phyloP scores from a whole-genome alignment of 768 basidiomycete genomes.

The Leccinum pellstonianum region DNA sequence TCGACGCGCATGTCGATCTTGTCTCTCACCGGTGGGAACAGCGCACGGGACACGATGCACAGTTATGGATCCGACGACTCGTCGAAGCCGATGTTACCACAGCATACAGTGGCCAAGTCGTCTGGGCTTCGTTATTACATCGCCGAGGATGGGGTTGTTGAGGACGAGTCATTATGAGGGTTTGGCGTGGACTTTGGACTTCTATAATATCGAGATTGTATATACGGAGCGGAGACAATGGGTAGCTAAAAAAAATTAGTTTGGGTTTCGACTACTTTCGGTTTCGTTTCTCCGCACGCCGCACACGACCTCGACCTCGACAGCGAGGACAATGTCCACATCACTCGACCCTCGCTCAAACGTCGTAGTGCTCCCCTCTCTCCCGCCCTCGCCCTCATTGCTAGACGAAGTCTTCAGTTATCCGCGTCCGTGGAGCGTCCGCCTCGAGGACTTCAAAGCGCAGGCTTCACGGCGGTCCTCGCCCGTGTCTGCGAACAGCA shows the following conservation, averaged over 20 bases:
- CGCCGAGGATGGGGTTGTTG: slow-evolving; percentile 25
- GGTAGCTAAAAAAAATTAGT: too few species aligned
- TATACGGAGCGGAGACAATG: neutral
- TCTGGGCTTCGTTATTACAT: slow-evolving; percentile 56
- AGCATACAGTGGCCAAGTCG: slow-evolving; percentile 38
- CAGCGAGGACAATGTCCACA: slow-evolving; percentile 17
- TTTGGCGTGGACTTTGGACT: too few species aligned
- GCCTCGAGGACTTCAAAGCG: slow-evolving; percentile 22
- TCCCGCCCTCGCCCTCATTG: slow-evolving; percentile 37
- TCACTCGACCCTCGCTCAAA: slow-evolving; percentile 16
- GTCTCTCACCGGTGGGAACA: slow-evolving; percentile 44
- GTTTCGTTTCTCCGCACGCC: neutral
- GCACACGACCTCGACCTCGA: slow-evolving; percentile 14
- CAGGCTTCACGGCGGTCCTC: slow-evolving; percentile 22
- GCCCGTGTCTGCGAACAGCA: slow-evolving; percentile 3
- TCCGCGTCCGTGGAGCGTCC: slow-evolving; percentile 35
- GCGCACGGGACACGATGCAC: slow-evolving; percentile 50
- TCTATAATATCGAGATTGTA: too few species aligned
- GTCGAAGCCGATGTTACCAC: slow-evolving; percentile 52
- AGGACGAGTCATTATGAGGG: neutral
- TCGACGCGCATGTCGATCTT: slow-evolving; percentile 67
- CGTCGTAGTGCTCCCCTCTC: slow-evolving; percentile 27
- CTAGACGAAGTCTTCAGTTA: slow-evolving; percentile 47
- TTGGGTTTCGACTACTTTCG: neutral
- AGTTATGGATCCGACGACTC: slow-evolving; percentile 55